Evolutionary conservation across 805 yeast species (phyloP), one percentile per base, ranked within the genome.

Genomic region (Starmerella vitae): DNA sequence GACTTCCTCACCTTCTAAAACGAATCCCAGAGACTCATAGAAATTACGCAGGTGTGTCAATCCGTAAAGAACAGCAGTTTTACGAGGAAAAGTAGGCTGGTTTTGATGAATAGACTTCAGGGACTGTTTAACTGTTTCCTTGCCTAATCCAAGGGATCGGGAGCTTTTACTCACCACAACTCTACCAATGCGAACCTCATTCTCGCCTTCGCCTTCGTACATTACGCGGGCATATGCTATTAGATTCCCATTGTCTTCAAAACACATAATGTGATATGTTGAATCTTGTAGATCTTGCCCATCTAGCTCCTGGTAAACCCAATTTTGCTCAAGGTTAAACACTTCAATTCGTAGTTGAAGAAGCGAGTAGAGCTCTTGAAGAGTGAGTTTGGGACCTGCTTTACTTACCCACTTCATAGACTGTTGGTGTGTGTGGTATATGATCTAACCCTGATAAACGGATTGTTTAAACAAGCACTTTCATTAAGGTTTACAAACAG

Each of bases 271-370:
- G 32, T 51, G 55, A 10, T 33, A 19, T 3, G 43, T 39, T 3
- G 20, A 27, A 8, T 36, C 19, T 5, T 7, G 28, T 21, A 47
- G 37, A 32, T 52, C 56, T n/a, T 30, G 37, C 9, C 40, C 51
- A 31, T 52, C 56, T 9, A 41, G 26, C 20, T 52, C 56, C 26
- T 35, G 43, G 36, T 47, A 52, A 8, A 27, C 39, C 25, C 54
- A 47, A 15, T 46, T 19, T 26, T 52, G 56, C 45, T 52, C 56
- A 7, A 52, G 53, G 1, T 36, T 40, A 37, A 52, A 52, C 2
- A 52, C 53, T 6, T 47, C 48, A 5, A 35, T 28, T 13, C 56
- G 41, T 15, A 48, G 40, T 33, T 32, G 21, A 7, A 49, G 37
- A 1, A 44, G 29, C 3, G 41, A 35, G 27, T 52, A 49, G 1